Evolutionary conservation across 2,329 filamentous ascomycete genomes (phyloP).

Genomic region (Pseudocercospora fijiensis): DNA sequence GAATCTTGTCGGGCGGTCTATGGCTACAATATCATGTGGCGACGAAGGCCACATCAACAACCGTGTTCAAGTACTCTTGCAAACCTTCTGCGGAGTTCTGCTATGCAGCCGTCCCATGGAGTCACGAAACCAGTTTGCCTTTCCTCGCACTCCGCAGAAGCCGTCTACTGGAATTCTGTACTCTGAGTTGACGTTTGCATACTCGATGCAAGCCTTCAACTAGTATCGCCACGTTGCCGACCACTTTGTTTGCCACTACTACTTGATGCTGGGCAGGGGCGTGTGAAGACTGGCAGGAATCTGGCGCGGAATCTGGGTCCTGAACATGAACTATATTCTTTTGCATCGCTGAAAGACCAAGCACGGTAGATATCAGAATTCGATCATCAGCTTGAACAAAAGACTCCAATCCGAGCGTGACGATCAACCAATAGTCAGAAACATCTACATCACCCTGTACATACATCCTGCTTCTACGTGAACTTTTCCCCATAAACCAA

Average conservation of each 20-base stretch:
- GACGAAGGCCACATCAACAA: background rate
- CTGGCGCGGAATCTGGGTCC: too few species aligned
- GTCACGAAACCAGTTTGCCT: background rate
- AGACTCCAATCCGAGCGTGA: background rate
- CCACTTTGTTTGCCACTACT: background rate
- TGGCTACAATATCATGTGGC: background rate
- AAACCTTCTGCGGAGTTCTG: background rate
- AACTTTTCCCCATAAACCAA: background rate
- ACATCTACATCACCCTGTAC: background rate
- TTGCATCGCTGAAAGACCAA: background rate
- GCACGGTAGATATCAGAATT: background rate
- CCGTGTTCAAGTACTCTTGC: background rate
- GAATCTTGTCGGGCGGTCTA: background rate
- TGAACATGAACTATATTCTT: background rate
- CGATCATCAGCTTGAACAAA: background rate
- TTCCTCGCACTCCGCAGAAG: background rate
- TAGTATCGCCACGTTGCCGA: background rate
- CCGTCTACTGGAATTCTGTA: background rate
- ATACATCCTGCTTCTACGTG: background rate
- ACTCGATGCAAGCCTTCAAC: background rate
- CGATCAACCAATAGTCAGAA: background rate
- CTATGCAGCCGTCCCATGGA: background rate
- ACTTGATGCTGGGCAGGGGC: background rate
- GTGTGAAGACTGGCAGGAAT: background rate
- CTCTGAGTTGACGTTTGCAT: background rate